These are phyloP conservation scores for Kwoniella sp. DNA, from an alignment of 768 basidiomycete species.

Conservation along the genomic window DNA sequence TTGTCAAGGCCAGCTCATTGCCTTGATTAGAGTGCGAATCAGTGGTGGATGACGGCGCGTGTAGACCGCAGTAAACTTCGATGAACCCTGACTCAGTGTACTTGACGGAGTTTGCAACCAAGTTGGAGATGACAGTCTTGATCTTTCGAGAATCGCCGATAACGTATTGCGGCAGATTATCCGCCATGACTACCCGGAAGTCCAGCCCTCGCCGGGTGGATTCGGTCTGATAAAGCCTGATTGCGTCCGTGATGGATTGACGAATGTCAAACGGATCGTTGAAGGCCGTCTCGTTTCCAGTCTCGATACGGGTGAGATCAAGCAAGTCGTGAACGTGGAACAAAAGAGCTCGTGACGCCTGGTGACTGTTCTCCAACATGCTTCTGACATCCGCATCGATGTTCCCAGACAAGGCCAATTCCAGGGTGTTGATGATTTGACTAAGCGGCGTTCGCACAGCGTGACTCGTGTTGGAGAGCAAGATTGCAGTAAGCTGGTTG, in stretches of 20 bases:
- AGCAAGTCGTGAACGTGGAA: conserved; percentile 81
- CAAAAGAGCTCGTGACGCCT: conserved; percentile 68
- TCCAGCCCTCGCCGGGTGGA: conserved; percentile 60
- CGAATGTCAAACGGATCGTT: conserved; percentile 71
- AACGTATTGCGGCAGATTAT: conserved; percentile 58
- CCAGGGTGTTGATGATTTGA: conserved; percentile 81
- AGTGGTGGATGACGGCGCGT: conserved; percentile 34
- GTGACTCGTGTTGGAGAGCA: conserved; percentile 76
- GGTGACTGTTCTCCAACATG: conserved; percentile 67
- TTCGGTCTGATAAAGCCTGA: conserved; percentile 62
- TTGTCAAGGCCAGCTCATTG: conserved; percentile 4
- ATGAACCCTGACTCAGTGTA: conserved; percentile 64
- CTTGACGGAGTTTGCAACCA: conserved; percentile 76
- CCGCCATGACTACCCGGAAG: conserved; percentile 59
- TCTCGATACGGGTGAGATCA: conserved; percentile 72
- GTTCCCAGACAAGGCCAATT: conserved; percentile 71
- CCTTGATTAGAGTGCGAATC: neutral
- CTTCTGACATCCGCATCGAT: conserved; percentile 69
- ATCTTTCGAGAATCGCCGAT: conserved; percentile 72
- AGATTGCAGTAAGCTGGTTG: conserved; percentile 66
- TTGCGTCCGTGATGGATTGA: conserved; percentile 61
- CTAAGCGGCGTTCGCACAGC: conserved; percentile 59
- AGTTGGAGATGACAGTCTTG: conserved; percentile 68
- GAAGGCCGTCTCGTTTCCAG: conserved; percentile 67
- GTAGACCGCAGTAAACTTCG: conserved; percentile 57